phyloP scores from a whole-genome alignment of 352 stramenopile species.

The Globisporangium cylindrosporum region DNA sequence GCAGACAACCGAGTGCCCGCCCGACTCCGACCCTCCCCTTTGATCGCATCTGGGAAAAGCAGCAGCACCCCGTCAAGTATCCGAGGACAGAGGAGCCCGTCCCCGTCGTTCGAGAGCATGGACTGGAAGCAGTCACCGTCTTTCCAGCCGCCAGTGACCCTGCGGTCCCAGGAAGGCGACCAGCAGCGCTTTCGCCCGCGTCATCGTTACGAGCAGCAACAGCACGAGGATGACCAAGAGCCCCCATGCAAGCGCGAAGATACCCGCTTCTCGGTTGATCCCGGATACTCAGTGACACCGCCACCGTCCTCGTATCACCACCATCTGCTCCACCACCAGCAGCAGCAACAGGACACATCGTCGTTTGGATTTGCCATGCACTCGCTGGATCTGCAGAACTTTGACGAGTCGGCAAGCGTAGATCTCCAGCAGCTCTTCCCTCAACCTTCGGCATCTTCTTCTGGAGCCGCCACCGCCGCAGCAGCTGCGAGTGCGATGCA shows the following conservation, averaged over 20 bases:
- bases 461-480: not conserved
- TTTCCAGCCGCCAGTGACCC: constrained; percentile 6
- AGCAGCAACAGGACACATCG: constrained; percentile 9
- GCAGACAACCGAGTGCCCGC: constrained; percentile 10
- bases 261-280: constrained; percentile 5
- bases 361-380: constrained; percentile 13
- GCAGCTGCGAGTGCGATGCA: not conserved
- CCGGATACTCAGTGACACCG: not conserved
- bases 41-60: constrained; percentile 9
- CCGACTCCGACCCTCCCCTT: not conserved
- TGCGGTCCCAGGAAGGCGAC: not conserved
- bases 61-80: not conserved
- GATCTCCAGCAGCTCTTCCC: constrained; percentile 24
- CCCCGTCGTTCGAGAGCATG: constrained; percentile 15
- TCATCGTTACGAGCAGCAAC: not conserved
- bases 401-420: constrained; percentile 18
- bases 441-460: not conserved
- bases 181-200: constrained; percentile 1
- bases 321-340: constrained; percentile 6
- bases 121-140: constrained; percentile 23
- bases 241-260: constrained; percentile 1
- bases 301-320: not conserved
- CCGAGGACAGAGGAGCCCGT: not conserved
- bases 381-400: constrained; percentile 20
- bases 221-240: constrained; percentile 4